These are phyloP conservation scores for Hypoxylon sp. DNA, from an alignment of 2,329 filamentous ascomycete species.

Conservation along the genomic window DNA sequence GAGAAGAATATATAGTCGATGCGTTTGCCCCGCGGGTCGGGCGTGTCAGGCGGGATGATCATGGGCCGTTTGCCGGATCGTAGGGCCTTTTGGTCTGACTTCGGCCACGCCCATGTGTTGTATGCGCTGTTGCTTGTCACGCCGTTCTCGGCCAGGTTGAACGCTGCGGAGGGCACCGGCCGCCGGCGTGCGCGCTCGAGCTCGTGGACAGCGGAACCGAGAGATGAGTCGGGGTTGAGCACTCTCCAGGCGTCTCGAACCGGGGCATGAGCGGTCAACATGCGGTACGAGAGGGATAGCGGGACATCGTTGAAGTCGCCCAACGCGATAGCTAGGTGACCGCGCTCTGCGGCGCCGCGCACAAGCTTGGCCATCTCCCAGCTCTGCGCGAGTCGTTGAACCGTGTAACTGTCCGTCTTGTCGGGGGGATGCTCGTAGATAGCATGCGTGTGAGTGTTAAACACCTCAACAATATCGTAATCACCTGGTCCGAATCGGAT, in stretches of 20 bases:
- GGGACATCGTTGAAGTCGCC: constrained; percentile 99
- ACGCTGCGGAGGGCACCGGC: constrained; percentile 79
- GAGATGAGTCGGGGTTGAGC: constrained; percentile 84
- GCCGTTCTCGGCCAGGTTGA: constrained; percentile 85
- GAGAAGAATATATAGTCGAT: constrained; percentile 95
- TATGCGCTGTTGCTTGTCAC: constrained; percentile 86
- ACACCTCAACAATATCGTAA: constrained; percentile 84
- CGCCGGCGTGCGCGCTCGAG: constrained; percentile 75
- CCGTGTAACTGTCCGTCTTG: constrained; percentile 82
- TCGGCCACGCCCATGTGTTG: constrained; percentile 95
- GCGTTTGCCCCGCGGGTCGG: constrained; percentile 83
- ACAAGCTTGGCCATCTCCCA: constrained; percentile 96
- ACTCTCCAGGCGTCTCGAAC: constrained; percentile 88
- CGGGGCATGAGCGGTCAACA: constrained; percentile 83
- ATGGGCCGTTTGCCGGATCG: constrained; percentile 72
- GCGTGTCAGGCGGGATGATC: constrained; percentile 72
- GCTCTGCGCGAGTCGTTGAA: constrained; percentile 90
- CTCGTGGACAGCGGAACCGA: constrained; percentile 78
- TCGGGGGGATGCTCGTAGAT: constrained; percentile 82
- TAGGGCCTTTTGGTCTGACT: constrained; percentile 75
- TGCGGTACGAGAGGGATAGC: constrained; percentile 82
- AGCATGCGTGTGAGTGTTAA: constrained; percentile 92
- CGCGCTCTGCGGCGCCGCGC: constrained; percentile 81
- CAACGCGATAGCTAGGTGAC: constrained; percentile 85
- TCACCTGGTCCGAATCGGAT: constrained; percentile 76